Evolutionary conservation across 805 yeast species (phyloP), one percentile per base, ranked within the genome.

Genomic region (Maudiozyma pseudohumilis): DNA sequence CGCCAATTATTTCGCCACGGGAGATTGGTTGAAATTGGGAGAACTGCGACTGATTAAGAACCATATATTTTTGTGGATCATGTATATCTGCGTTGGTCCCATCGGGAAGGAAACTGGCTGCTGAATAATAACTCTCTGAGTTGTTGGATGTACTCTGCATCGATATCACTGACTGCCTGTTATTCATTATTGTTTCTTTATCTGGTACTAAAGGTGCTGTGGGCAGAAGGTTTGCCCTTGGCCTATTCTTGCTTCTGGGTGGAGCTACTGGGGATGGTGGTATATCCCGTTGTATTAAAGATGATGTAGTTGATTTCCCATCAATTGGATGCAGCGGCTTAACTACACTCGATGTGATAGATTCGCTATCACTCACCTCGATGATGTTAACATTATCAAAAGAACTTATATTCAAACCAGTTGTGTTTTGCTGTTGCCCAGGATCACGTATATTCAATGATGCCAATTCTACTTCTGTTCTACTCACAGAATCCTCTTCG

Each of bases 241-340:
- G 64, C 37, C 64, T 52, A 19, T 49, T 50, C 35, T 49, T 52
- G 32, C 47, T 59, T 40, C 64, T 52, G 32, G 59, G 59, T 7
- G 64, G 64, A 2, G 55, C 49, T 2, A 55, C 41, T 10, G 64
- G 64, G 30, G 53, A 48, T 13, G 45, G n/a, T n/a, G n/a, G n/a
- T n/a, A n/a, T n/a, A n/a, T n/a, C n/a, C n/a, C n/a, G n/a, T n/a
- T n/a, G n/a, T n/a, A n/a, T n/a, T n/a, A n/a, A n/a, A n/a, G n/a
- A n/a, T n/a, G n/a, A n/a, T n/a, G n/a, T n/a, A n/a, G n/a, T n/a
- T n/a, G n/a, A n/a, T n/a, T n/a, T n/a, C 13, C 40, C 43, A 12
- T 44, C 41, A 12, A 43, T 45, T 11, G 55, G 52, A 2, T 44
- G 34, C 19, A 57, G 38, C 12, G 54, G 50, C 13, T 55, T 55